A percentile compares a stretch with the other conserved stretches of the same genome.
phyloP scores from a whole-genome alignment of 2,329 filamentous ascomycete genomes.

The Epichloe typhina region DNA sequence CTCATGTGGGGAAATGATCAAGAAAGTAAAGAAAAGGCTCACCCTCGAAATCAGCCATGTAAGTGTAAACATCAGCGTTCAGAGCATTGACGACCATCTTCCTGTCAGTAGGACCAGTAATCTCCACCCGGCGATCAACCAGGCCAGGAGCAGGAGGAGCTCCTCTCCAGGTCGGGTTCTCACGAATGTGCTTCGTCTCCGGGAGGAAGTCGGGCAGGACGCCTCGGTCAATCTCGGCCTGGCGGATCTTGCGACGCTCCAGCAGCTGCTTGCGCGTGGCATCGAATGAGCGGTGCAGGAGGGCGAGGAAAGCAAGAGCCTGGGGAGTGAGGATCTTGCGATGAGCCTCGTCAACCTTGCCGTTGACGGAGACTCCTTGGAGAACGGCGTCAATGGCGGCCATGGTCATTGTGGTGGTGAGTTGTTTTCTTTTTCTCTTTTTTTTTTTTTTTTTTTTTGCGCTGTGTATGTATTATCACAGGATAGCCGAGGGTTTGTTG shows the following conservation, averaged over 20 bases:
- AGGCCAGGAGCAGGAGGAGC: constrained; percentile 84
- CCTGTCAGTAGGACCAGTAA: constrained; percentile 90
- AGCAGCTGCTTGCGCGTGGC: constrained; percentile 75
- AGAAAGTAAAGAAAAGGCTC: constrained; percentile 15
- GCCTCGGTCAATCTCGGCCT: constrained; percentile 87
- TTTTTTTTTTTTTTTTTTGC: too few species aligned
- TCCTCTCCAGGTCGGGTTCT: constrained; percentile 87
- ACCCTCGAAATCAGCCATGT: constrained; percentile 99
- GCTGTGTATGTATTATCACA: background rate
- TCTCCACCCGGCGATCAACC: constrained; percentile 88
- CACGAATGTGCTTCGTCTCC: constrained; percentile 89
- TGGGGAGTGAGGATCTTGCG: constrained; percentile 86
- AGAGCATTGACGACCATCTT: constrained; percentile 99
- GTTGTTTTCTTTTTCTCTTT: background rate
- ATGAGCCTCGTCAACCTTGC: constrained; percentile 61
- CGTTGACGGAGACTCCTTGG: constrained; percentile 78
- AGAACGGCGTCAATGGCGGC: constrained; percentile 63
- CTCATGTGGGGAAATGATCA: background rate
- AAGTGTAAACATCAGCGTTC: constrained; percentile 94
- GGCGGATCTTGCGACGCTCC: constrained; percentile 71
- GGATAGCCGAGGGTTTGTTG: too few species aligned
- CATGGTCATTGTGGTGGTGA: constrained; percentile 31
- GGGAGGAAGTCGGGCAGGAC: constrained; percentile 84
- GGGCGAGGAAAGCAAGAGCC: constrained; percentile 80
- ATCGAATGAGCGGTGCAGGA: constrained; percentile 93